Conservation (phyloP, 2,329 filamentous ascomycete species). For the Lasiodiplodia gonubiensis region DNA sequence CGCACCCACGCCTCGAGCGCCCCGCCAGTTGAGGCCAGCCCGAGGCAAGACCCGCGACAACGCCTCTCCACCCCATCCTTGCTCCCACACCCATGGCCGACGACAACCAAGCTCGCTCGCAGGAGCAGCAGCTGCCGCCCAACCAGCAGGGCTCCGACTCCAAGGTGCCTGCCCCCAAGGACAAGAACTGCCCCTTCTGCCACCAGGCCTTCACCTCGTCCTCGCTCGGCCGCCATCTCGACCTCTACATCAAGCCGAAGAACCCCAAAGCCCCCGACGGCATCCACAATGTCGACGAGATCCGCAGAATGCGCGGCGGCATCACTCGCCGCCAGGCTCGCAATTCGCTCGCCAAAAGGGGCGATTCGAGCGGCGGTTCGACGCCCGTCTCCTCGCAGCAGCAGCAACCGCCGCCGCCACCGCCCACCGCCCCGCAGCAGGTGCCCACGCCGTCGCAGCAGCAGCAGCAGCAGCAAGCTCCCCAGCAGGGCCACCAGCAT, state of each 20-base stretch:
- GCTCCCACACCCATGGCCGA: constrained; percentile 39
- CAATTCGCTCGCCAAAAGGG: constrained; percentile 65
- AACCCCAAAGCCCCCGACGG: constrained; percentile 89
- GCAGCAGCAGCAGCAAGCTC: constrained; percentile 35
- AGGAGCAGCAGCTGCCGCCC: constrained; percentile 37
- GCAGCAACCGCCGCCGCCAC: constrained; percentile 29
- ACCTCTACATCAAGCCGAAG: constrained; percentile 91
- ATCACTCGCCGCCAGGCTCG: constrained; percentile 87
- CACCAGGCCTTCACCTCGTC: constrained; percentile 90
- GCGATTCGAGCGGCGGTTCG: constrained; percentile 63
- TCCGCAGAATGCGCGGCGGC: constrained; percentile 77
- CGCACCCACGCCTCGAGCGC: background rate
- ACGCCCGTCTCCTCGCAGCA: constrained; percentile 48
- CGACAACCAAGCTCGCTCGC: constrained; percentile 47
- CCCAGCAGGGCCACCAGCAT: constrained; percentile 32
- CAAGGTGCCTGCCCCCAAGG: constrained; percentile 68
- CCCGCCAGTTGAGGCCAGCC: background rate
- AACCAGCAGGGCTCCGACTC: constrained; percentile 35
- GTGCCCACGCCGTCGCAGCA: constrained; percentile 35
- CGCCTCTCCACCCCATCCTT: constrained; percentile 23
- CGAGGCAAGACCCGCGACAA: background rate
- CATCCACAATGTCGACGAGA: constrained; percentile 87
- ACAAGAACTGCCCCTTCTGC: constrained; percentile 88
- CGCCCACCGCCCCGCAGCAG: constrained; percentile 35
- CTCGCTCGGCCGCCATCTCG: constrained; percentile 88